Base-by-base conservation (phyloP, 805 yeast species). In the Candida nemodendra region DNA sequence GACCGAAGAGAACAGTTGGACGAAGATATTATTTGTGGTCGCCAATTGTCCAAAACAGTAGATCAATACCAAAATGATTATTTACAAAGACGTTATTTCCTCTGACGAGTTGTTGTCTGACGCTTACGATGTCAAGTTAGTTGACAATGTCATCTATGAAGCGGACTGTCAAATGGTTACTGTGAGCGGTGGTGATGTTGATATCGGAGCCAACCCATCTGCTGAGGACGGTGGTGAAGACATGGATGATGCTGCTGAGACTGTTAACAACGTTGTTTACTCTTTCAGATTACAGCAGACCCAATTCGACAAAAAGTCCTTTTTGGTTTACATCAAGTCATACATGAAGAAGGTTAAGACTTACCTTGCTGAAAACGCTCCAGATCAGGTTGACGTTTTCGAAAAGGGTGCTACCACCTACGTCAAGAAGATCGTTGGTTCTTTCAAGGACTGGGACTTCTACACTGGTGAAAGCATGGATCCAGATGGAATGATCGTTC, bases 381-480 rank as follows among this genome's bases (percentile, higher is more conserved):
- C 99, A 64, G 98, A 91, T 34, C 76, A 74, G 61, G 79, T 93
- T 59, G 81, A 84, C 64, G 72, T 69, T 54, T 93, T 93, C 72
- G 97, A 91, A 81, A 91, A 93, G 79, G 98, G 98, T 69, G 99
- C 99, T 59, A 78, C 81, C 58, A 72, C 86, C 59, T 93, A 90
- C 80, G 95, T 86, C 72, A 93, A 93, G 87, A 93, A 93, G 81
- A 84, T 93, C 55, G 70, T 93, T 61, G 84, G 81, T 62, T 84
- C 90, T 71, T 93, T 93, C 93, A 84, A 84, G 67, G 99, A 93
- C 81, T 93, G 95, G 95, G 99, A 93, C 68, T 93, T 93, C 81
- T 93, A 73, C 90, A 91, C 96, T 57, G 98, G 99, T 79, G 98
- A 91, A 78, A 85, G 96, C 66, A 93, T 93, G 99, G 97, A 93